Base-by-base conservation (phyloP, 345 rosid genomes). In the Eutrema yunnanense region DNA sequence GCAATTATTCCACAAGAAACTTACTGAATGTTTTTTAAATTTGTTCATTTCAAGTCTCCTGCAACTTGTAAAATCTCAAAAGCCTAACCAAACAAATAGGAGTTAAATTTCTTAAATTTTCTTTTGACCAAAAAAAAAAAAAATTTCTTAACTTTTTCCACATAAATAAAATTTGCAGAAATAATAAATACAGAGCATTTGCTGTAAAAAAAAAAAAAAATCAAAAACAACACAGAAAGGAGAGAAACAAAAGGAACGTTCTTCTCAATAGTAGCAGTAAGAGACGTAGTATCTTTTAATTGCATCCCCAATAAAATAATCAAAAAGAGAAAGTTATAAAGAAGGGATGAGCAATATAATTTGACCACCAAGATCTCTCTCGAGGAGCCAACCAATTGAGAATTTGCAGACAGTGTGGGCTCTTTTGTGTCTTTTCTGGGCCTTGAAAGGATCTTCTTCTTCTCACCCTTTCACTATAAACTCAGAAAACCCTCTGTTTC, bases 401-500 rank as follows among this genome's bases (percentile, higher is more conserved):
- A 49, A 41, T 13, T 52, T 75, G 64, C 69, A 68, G 69, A 22
- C 60, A 74, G 69, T 67, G 38, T 65, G 61, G 67, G 54, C 72
- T 66, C 51, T 5, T 53, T 33, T 34, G 61, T 56, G 78, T 67
- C 70, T 69, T n/a, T 62, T 75, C 79, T 69, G 74, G 74, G 74
- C 74, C 74, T 62, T 37, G 2, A 75, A 62, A 62, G 70, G 65
- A 75, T 69, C 65, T 34, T 22, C 75, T 9, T 53, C 14, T 22
- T 4, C 40, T 9, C 38, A 22, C 67, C 61, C 9, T 63, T 42
- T 43, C 52, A 33, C 44, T 75, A 68, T 67, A 74, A 74, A 74
- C 73, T 63, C 73, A 57, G 44, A 74, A 67, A 4, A 4, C 30
- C 22, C 44, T 48, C 73, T 58, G 47, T 29, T 57, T 37, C 36